Conservation (phyloP, 441 rosid species). For the Flueggea neowawraea region DNA sequence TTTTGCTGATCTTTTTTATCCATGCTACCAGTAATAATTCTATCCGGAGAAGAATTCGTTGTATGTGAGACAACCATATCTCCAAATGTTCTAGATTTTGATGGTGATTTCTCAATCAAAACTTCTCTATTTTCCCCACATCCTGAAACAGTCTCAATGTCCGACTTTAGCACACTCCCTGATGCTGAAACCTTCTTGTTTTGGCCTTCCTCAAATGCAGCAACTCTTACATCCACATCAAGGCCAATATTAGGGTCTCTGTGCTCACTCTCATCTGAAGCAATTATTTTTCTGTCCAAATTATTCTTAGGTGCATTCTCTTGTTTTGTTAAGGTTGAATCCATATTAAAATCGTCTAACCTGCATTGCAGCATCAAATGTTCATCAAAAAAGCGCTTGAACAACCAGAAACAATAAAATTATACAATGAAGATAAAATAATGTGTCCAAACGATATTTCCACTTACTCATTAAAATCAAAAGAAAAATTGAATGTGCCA, state of each 20-base stretch:
- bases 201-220: conserved; percentile 17
- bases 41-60: conserved; percentile 18
- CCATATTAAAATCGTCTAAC: conserved; percentile 51
- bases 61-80: conserved; percentile 7
- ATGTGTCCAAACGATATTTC: neutral
- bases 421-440: no score
- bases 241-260: conserved; percentile 19
- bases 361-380: conserved; percentile 31
- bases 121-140: conserved; percentile 20
- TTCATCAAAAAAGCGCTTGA: neutral
- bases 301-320: conserved; percentile 28
- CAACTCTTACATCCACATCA: conserved; percentile 13
- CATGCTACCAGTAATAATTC: conserved; percentile 6
- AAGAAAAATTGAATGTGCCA: conserved; percentile 57
- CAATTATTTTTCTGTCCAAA: conserved; percentile 23
- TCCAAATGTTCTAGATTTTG: conserved; percentile 16
- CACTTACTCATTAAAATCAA: conserved; percentile 71
- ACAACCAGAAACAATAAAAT: no score
- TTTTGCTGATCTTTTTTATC: conserved; percentile 33
- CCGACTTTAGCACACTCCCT: conserved; percentile 3
- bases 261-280: conserved; percentile 25
- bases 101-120: conserved; percentile 5
- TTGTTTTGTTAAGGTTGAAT: conserved; percentile 31
- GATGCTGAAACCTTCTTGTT: conserved; percentile 9
- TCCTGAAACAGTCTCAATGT: conserved; percentile 20